Evolutionary conservation across 768 basidiomycete species (phyloP).

Genomic region (Mycena pura): DNA sequence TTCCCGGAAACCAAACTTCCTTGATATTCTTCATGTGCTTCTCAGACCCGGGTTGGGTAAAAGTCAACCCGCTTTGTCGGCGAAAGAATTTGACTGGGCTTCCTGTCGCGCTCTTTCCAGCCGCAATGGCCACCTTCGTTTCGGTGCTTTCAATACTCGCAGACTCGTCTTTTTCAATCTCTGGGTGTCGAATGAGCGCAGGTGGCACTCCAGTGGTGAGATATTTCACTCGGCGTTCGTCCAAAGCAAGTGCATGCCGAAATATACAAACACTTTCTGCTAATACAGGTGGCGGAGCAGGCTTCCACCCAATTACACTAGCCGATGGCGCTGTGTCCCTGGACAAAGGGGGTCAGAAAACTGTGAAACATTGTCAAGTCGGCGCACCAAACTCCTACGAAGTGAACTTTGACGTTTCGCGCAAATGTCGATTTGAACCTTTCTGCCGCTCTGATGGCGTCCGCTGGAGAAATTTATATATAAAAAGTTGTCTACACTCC

Average conservation of each 20-base stretch:
- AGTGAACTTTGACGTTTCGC: slow-evolving; percentile 19
- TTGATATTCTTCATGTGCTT: slow-evolving; percentile 16
- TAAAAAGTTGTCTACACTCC: background rate
- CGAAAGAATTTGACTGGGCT: background rate
- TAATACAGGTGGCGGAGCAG: background rate
- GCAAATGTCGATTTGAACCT: slow-evolving; percentile 21
- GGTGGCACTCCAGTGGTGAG: background rate
- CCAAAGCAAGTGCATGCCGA: slow-evolving; percentile 33
- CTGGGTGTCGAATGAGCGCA: background rate
- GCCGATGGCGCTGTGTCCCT: slow-evolving; percentile 22
- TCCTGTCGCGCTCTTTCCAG: background rate
- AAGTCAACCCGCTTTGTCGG: no score
- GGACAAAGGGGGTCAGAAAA: background rate
- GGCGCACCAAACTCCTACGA: slow-evolving; percentile 22
- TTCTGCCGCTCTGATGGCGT: background rate
- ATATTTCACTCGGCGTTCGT: slow-evolving; percentile 27
- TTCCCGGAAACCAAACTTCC: slow-evolving; percentile 38
- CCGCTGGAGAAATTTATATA: background rate
- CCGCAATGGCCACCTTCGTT: background rate
- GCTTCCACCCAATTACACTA: slow-evolving; percentile 5
- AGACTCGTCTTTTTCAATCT: background rate
- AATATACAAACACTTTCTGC: slow-evolving; percentile 26
- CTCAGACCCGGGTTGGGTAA: background rate
- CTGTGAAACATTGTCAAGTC: background rate
- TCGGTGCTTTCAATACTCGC: slow-evolving; percentile 2